Conservation (phyloP, 2,329 filamentous ascomycete species). For the Penicillium sclerotigenum region DNA sequence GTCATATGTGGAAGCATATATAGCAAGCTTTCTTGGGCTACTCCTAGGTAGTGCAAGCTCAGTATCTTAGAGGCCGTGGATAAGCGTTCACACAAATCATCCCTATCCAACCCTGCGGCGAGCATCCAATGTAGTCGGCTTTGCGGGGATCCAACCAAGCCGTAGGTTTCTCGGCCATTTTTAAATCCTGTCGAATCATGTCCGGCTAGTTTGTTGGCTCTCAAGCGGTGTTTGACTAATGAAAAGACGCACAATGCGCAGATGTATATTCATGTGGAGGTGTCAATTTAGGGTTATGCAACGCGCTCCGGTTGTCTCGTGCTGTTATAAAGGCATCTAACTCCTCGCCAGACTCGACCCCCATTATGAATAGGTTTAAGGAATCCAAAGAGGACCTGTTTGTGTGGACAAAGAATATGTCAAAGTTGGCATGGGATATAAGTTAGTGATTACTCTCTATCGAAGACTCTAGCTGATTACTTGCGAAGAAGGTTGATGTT, state of each 20-base stretch:
- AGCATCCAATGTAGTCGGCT: neutral
- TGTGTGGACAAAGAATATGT: neutral
- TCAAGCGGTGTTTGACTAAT: neutral
- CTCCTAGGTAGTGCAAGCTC: neutral
- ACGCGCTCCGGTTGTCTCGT: constrained; percentile 7
- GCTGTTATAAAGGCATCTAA: neutral
- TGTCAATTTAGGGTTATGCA: constrained; percentile 18
- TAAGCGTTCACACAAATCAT: too few relatives aligned
- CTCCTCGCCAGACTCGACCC: neutral
- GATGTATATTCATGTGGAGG: constrained; percentile 13
- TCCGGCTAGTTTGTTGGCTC: neutral
- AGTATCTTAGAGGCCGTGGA: neutral
- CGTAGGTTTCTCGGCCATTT: neutral
- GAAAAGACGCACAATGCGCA: constrained; percentile 18
- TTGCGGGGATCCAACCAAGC: neutral
- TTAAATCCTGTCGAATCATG: neutral
- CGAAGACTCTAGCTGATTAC: neutral
- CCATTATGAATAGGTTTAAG: neutral
- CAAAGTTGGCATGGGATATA: constrained; percentile 1
- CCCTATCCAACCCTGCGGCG: neutral
- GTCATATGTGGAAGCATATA: neutral
- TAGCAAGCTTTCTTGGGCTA: neutral
- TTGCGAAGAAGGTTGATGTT: constrained; percentile 3
- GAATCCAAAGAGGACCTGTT: constrained; percentile 1
- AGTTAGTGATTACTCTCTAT: constrained; percentile 4